Evolutionary conservation across 2,329 filamentous ascomycete species (phyloP).

Genomic region (Aphanoascus verrucosus): DNA sequence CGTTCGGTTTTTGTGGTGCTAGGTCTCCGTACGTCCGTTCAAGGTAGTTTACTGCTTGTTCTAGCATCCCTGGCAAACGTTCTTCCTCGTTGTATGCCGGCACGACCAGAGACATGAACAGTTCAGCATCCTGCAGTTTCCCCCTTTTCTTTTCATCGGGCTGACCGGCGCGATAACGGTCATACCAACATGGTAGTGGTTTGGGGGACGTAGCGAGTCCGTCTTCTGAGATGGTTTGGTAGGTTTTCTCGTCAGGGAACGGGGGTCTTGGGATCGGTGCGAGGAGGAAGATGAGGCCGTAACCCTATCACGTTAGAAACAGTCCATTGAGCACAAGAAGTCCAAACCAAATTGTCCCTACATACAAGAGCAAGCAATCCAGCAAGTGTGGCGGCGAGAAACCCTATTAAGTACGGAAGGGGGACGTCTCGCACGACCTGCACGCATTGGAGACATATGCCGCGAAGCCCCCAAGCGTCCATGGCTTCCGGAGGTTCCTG

Average conservation of each 20-base stretch:
- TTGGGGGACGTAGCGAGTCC: conserved; percentile 46
- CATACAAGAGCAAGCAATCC: conserved; percentile 29
- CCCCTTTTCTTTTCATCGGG: conserved; percentile 32
- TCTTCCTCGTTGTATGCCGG: conserved; percentile 92
- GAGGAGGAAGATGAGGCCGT: conserved; percentile 56
- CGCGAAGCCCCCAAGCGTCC: conserved; percentile 8
- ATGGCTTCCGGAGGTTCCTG: conserved; percentile 1
- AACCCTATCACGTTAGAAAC: conserved; percentile 2
- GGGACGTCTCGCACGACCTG: conserved; percentile 24
- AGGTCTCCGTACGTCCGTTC: conserved; percentile 60
- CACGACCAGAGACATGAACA: conserved; percentile 86
- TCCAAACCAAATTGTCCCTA: conserved; percentile 8
- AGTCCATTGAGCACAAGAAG: conserved; percentile 2
- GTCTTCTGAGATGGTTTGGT: conserved; percentile 60
- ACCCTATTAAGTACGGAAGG: conserved; percentile 21
- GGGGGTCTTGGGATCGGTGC: conserved; percentile 70
- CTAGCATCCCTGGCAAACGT: conserved; percentile 69
- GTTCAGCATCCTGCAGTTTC: conserved; percentile 59
- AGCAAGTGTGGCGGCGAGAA: conserved; percentile 22
- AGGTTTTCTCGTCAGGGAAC: conserved; percentile 70
- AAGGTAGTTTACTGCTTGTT: conserved; percentile 81
- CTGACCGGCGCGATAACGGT: conserved; percentile 56
- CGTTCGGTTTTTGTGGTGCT: conserved; percentile 14
- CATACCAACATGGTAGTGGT: conserved; percentile 75
- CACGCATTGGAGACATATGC: conserved; percentile 27